Conservation (phyloP, 768 basidiomycete species). For the Gloeopeniophorella convolvens region DNA sequence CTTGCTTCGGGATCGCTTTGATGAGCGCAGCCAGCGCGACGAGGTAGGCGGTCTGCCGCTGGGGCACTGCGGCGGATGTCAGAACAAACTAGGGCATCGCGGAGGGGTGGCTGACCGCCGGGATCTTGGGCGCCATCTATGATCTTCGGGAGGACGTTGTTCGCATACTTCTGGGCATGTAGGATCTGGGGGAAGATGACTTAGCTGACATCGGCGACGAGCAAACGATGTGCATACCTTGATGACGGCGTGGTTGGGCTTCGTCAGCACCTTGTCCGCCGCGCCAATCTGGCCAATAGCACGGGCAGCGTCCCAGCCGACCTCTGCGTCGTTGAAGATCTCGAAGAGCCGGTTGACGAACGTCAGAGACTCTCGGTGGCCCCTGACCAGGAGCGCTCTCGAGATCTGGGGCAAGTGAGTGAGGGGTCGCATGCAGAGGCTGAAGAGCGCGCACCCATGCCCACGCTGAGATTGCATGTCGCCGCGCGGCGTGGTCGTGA, state of each 20-base stretch:
- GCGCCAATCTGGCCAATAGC: conserved; percentile 63
- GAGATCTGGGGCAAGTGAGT: conserved; percentile 45
- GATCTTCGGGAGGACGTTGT: conserved; percentile 64
- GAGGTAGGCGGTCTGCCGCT: conserved; percentile 61
- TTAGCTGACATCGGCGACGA: background rate
- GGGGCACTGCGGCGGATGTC: conserved; percentile 34
- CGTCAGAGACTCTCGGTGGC: conserved; percentile 48
- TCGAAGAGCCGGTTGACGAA: conserved; percentile 63
- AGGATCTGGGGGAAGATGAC: conserved; percentile 44
- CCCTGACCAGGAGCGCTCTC: conserved; percentile 73
- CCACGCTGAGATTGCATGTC: conserved; percentile 56
- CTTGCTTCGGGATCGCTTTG: conserved; percentile 67
- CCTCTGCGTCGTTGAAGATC: conserved; percentile 55
- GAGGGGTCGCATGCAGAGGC: background rate
- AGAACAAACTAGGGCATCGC: background rate
- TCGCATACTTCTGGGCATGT: conserved; percentile 71
- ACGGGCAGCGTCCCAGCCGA: conserved; percentile 71
- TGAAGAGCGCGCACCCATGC: conserved; percentile 48
- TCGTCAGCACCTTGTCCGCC: conserved; percentile 60
- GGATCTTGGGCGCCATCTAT: conserved; percentile 55
- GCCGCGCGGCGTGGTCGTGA: conserved; percentile 29
- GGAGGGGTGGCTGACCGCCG: conserved; percentile 37
- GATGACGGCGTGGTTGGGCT: conserved; percentile 69
- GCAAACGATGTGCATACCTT: conserved; percentile 46
- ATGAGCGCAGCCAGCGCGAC: conserved; percentile 81